A percentile compares a stretch with the other conserved stretches of the same genome.
phyloP scores from a whole-genome alignment of 495 filamentous ascomycete species.

The Parathielavia appendiculata region DNA sequence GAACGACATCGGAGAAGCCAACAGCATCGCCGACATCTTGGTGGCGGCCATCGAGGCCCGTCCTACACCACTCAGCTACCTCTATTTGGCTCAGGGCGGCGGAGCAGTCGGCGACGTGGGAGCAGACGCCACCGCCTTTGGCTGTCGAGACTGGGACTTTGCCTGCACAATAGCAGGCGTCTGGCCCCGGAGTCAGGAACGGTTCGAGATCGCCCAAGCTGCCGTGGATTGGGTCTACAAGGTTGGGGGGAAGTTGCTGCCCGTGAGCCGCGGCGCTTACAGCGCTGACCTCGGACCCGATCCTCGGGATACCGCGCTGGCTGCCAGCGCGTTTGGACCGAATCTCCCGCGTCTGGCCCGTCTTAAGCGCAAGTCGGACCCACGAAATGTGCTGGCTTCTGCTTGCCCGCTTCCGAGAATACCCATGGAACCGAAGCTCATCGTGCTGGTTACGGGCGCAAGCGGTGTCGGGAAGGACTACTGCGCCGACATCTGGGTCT shows the following conservation, averaged over 20 bases:
- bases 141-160: constrained; percentile 60
- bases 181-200: constrained; percentile 55
- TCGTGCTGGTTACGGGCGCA: constrained; percentile 58
- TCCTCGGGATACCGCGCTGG: constrained; percentile 51
- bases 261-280: constrained; percentile 52
- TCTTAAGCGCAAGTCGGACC: constrained; percentile 52
- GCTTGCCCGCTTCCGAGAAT: constrained; percentile 48
- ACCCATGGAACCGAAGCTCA: constrained; percentile 43
- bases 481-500: constrained; percentile 53
- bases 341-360: constrained; percentile 48
- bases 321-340: constrained; percentile 52
- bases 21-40: constrained; percentile 36
- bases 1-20: constrained; percentile 42
- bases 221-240: constrained; percentile 55
- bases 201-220: constrained; percentile 39
- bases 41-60: constrained; percentile 45
- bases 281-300: constrained; percentile 60
- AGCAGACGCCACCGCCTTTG: constrained; percentile 52
- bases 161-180: constrained; percentile 61
- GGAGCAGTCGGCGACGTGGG: constrained; percentile 47
- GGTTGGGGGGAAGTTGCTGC: constrained; percentile 43
- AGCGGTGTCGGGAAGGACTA: constrained; percentile 58
- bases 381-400: constrained; percentile 49
- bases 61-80: constrained; percentile 54
- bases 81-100: constrained; percentile 60